Percentiles rank a stretch among this genome's conserved stretches.
phyloP scores from a whole-genome alignment of 495 filamentous ascomycete species.

The Apiosordaria backusii region DNA sequence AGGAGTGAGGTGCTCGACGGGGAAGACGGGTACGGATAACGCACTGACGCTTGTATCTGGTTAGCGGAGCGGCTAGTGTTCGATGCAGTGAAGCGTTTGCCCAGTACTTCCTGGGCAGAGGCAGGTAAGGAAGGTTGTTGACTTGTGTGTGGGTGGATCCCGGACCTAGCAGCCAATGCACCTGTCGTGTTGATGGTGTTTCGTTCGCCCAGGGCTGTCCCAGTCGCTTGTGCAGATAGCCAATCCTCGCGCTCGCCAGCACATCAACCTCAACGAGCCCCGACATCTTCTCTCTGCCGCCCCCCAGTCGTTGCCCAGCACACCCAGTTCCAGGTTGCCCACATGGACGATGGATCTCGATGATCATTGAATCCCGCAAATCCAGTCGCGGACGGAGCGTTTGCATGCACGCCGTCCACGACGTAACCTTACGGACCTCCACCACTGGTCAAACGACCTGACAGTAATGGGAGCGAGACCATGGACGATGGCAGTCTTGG shows the following conservation, averaged over 20 bases:
- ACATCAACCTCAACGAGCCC: slow-evolving; percentile 36
- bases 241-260: slow-evolving; percentile 36
- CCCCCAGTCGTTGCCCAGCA: slow-evolving; percentile 11
- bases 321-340: slow-evolving; percentile 17
- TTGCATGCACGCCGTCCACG: slow-evolving; percentile 14
- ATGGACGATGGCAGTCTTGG: slow-evolving; percentile 37
- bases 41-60: neutral
- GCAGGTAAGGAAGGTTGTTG: too few relatives aligned
- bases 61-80: neutral
- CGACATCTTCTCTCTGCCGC: slow-evolving; percentile 9
- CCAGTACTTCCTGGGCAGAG: neutral
- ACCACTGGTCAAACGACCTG: neutral
- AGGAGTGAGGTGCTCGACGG: neutral
- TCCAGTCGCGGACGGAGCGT: slow-evolving; percentile 22
- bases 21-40: neutral
- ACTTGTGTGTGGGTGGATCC: neutral
- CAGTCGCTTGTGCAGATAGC: slow-evolving; percentile 19
- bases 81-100: neutral
- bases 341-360: slow-evolving; percentile 28
- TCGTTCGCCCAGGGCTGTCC: slow-evolving; percentile 12
- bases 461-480: slow-evolving; percentile 21
- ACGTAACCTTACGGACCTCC: neutral
- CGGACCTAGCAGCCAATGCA: too few relatives aligned
- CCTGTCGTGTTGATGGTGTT: slow-evolving; percentile 8
- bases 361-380: slow-evolving; percentile 27